Base-by-base conservation (phyloP, 768 basidiomycete genomes). In the Dentipellis sp. region DNA sequence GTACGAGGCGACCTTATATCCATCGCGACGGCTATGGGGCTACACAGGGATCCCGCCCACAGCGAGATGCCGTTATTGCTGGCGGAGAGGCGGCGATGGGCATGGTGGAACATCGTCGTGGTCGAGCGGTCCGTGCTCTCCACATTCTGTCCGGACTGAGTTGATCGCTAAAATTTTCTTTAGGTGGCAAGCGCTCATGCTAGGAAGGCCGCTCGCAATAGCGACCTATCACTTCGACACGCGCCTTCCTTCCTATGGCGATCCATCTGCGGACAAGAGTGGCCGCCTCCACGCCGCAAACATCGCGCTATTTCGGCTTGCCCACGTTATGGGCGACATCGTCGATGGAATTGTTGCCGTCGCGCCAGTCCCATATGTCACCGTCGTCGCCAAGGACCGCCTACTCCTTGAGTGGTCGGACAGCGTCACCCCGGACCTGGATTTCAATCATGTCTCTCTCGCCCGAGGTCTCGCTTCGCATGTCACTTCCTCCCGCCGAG, bases 181-280 rank as follows among this genome's bases (percentile, higher is more conserved):
- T 61, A 89, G 88, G 60, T 92, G 90, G 90, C 88, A 91, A 66
- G 86, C 88, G 0, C 91, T 92, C 70, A 79, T 90, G 78, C 88
- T 92, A 67, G 91, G 90, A 14, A 77, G 90, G 19, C 90, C 90
- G 3, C 71, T 87, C 36, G 73, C 78, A 29, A 83, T 92, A 55
- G 82, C 86, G 3, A 84, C 88, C 4, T 84, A 90, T 66, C 89
- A 91, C 68, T 92, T 88, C 66, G 88, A 91, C 66, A 91, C 89
- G 0, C 83, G 81, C 60, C 72, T 90, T 14, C 90, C 90, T 34
- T 81, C 83, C 0, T 77, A 82, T 56, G 82, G 79, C 63, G 82
- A 87, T 58, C 78, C 84, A 3, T 72, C 76, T 6, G 63, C 84
- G 16, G 85, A 88, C 62, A 81, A 80, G 59, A 75, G 76, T 2